Evolutionary conservation across 2,329 filamentous ascomycete genomes (phyloP).

Genomic region (Aspergillus flavus): DNA sequence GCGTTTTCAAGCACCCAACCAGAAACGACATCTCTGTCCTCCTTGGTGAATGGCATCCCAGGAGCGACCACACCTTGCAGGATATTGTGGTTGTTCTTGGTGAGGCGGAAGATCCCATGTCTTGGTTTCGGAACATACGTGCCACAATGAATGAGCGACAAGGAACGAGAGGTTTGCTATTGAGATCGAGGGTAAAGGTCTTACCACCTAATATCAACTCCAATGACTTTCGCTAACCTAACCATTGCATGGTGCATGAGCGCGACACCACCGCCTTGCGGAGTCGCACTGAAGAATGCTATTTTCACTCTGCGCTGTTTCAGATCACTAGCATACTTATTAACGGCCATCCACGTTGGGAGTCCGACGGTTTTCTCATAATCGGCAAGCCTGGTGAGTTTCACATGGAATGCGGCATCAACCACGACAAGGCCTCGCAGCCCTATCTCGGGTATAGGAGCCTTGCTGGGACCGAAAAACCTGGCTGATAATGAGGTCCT

Average conservation of each 20-base stretch:
- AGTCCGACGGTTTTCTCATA: constrained; percentile 62
- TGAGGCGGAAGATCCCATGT: constrained; percentile 75
- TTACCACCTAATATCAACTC: constrained; percentile 71
- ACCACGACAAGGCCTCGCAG: constrained; percentile 63
- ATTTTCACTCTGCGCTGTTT: constrained; percentile 65
- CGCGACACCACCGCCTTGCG: constrained; percentile 74
- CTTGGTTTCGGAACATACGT: constrained; percentile 73
- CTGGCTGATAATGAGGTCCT: no score
- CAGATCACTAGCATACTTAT: constrained; percentile 63
- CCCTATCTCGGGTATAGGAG: not conserved
- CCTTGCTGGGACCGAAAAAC: no score
- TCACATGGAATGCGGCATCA: constrained; percentile 63
- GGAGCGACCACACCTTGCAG: constrained; percentile 72
- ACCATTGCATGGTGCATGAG: constrained; percentile 76
- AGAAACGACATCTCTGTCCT: constrained; percentile 62
- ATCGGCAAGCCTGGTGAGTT: constrained; percentile 56
- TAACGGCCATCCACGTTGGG: constrained; percentile 64
- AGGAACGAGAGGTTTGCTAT: no score
- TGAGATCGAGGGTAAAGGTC: constrained; percentile 24
- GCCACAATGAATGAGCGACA: not conserved
- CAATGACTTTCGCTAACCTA: constrained; percentile 65
- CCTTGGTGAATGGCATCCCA: constrained; percentile 60
- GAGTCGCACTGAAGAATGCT: constrained; percentile 75
- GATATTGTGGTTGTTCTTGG: constrained; percentile 83
- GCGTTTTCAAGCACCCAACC: constrained; percentile 74